Conservation (phyloP, 1,284 basidiomycete species). For the Hypsizygus ulmarius region DNA sequence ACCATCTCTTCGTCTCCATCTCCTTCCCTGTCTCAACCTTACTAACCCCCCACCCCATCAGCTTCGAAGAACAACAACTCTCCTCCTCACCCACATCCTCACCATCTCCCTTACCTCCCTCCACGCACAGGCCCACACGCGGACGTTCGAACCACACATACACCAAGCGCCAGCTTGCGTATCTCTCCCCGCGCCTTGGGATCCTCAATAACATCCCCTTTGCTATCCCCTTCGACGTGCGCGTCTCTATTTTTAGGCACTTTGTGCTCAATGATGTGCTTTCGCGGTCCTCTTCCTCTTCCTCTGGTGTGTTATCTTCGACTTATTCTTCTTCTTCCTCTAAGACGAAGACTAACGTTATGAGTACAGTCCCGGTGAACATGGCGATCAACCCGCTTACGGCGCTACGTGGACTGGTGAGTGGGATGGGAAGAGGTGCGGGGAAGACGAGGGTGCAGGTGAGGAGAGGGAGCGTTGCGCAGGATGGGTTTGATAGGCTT, state of each 20-base stretch:
- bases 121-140: too few relatives aligned
- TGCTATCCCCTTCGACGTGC: constrained; percentile 89
- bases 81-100: constrained; percentile 18
- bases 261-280: constrained; percentile 70
- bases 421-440: constrained; percentile 18
- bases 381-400: constrained; percentile 2
- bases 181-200: constrained; percentile 84
- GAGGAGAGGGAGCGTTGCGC: constrained; percentile 71
- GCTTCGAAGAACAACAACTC: constrained; percentile 59
- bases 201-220: constrained; percentile 97
- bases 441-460: constrained; percentile 58
- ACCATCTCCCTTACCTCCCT: constrained; percentile 9
- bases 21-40: background rate
- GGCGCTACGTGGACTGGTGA: constrained; percentile 9
- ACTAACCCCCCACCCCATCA: constrained; percentile 21
- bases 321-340: too few relatives aligned
- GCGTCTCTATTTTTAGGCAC: constrained; percentile 86
- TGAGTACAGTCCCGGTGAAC: too few relatives aligned
- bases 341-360: too few relatives aligned
- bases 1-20: background rate
- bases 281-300: constrained; percentile 19
- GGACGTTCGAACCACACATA: constrained; percentile 37
- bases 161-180: constrained; percentile 73
- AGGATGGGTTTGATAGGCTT: constrained; percentile 87
- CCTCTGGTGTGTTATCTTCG: too few relatives aligned